Evolutionary conservation across 1,284 basidiomycete genomes (phyloP).

Genomic region (Fistulina hepatica): DNA sequence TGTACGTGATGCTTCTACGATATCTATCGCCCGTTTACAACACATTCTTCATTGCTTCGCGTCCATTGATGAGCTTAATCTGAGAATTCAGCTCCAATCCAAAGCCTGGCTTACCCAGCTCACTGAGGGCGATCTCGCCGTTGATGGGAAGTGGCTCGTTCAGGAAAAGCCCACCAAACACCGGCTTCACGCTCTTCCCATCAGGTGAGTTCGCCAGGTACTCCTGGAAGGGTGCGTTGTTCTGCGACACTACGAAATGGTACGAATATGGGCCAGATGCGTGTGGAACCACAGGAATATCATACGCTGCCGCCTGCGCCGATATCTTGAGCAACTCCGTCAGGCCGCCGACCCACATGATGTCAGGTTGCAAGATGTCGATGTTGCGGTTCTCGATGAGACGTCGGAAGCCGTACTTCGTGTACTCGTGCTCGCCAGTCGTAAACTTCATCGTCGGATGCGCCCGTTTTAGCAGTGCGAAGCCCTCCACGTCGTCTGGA

Average conservation of each 20-base stretch:
- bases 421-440: conserved; percentile 44
- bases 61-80: too few relatives aligned
- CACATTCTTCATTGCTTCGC: too few relatives aligned
- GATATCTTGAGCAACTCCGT: conserved; percentile 41
- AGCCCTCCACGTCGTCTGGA: conserved; percentile 35
- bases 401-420: conserved; percentile 40
- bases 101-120: too few relatives aligned
- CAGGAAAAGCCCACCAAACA: conserved; percentile 40
- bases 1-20: too few relatives aligned
- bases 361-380: conserved; percentile 41
- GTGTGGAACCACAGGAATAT: conserved; percentile 43
- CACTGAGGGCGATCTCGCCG: too few relatives aligned
- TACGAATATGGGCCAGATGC: conserved; percentile 33
- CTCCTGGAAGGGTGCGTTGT: conserved; percentile 28
- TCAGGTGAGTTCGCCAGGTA: conserved; percentile 42
- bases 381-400: conserved; percentile 37
- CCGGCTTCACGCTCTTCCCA: conserved; percentile 34
- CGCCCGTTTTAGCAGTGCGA: conserved; percentile 31
- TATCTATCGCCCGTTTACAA: too few relatives aligned
- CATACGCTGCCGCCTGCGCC: conserved; percentile 30
- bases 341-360: conserved; percentile 35
- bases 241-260: conserved; percentile 27
- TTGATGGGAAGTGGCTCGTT: conserved; percentile 37
- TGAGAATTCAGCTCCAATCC: too few relatives aligned
- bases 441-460: conserved; percentile 39